Base-by-base conservation (phyloP, 2,329 filamentous ascomycete species). In the Drechslerella dactyloides region DNA sequence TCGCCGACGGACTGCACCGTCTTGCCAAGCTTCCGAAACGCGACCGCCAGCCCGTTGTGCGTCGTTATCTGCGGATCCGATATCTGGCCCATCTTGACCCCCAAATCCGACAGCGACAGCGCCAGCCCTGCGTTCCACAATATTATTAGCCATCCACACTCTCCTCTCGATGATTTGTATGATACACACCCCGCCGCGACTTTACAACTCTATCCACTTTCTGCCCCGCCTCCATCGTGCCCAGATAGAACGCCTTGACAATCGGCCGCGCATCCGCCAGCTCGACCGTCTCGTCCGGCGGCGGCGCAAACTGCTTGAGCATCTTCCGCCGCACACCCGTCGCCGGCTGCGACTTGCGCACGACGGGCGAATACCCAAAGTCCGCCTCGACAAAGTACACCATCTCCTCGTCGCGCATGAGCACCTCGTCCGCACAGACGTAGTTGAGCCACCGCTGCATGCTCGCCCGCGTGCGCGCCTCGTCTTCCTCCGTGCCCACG, bases 321-420 rank as follows among this genome's bases (percentile, higher is more conserved):
- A 97, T 89, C 82, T 97, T 97, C 78, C 94, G 86, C 74, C 94
- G 87, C 76, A 99, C 91, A 48, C 94, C 94, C 1, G 94, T 99
- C 7, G 94, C 94, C 21, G 94, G 94, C 80, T 99, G 94, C 83
- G 96, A 96, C 84, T 92, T 91, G 80, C 93, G 89, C 52, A 97
- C 89, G 78, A 97, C 90, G 0, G 94, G 94, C 77, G 92, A 97
- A 80, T 99, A 99, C 44, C 94, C 94, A 79, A 97, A 97, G 79
- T 99, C 94, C 78, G 91, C 96, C 81, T 99, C 94, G n/a, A 99
- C 92, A 77, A 99, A 99, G 70, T 97, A 88, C 3, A 97, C 87
- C 87, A 97, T 93, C 81, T 99, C 94, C 74, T 97, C 93, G 78
- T 99, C 94, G 73, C 90, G 87, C 83, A 96, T 96, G 6, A 99